Evolutionary conservation across 2,329 filamentous ascomycete genomes (phyloP).

Genomic region (Ceratocystis smalleyi): DNA sequence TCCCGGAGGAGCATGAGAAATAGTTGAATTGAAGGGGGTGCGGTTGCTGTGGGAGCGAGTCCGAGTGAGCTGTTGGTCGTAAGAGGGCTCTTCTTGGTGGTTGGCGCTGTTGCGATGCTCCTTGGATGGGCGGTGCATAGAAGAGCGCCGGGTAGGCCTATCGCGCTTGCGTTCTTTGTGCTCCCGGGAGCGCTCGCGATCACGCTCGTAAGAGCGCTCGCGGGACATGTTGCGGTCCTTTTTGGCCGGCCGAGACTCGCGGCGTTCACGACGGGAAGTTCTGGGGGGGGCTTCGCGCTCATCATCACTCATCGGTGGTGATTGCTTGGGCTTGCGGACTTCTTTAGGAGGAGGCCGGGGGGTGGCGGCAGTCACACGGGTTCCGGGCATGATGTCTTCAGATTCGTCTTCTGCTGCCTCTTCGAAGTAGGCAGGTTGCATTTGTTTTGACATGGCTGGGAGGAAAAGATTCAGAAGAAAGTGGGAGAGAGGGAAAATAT

Average conservation of each 20-base stretch:
- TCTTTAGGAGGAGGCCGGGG: conserved; percentile 12
- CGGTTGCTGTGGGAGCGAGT: conserved; percentile 15
- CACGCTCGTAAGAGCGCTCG: conserved; percentile 14
- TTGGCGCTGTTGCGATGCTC: conserved; percentile 13
- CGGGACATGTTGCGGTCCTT: conserved; percentile 4
- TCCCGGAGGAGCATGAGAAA: conserved; percentile 5
- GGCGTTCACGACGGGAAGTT: conserved; percentile 5
- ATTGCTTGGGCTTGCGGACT: conserved; percentile 4
- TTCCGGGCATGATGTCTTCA: conserved; percentile 12
- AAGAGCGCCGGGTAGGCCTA: conserved; percentile 8
- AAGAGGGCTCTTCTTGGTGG: conserved; percentile 10
- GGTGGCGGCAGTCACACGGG: conserved; percentile 17
- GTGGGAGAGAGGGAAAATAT: neutral
- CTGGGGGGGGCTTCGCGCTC: neutral
- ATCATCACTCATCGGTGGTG: conserved; percentile 8
- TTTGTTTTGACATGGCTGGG: conserved; percentile 12
- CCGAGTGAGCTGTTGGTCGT: conserved; percentile 12
- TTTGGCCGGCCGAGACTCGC: neutral
- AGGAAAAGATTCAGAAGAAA: neutral
- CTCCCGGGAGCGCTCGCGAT: conserved; percentile 8
- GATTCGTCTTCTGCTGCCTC: conserved; percentile 17
- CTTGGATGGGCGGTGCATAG: conserved; percentile 8
- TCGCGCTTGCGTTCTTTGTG: conserved; percentile 10
- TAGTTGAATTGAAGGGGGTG: conserved; percentile 7
- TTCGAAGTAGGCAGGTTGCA: conserved; percentile 17